Percentiles rank a stretch among this genome's conserved stretches.
phyloP scores from a whole-genome alignment of 352 stramenopile genomes.

The Blastocystis sp. region DNA sequence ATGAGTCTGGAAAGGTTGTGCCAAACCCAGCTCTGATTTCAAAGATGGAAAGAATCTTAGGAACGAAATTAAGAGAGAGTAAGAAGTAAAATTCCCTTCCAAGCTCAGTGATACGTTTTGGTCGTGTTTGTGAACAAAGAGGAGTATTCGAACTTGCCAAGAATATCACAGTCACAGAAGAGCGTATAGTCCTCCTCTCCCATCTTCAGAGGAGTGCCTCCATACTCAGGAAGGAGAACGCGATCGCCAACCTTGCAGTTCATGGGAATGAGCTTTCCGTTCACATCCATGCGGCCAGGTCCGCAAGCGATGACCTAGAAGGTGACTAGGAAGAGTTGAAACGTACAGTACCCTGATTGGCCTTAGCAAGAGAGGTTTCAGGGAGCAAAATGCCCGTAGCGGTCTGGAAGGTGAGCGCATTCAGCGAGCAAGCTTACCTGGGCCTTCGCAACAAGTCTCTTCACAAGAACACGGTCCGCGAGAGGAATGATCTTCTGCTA shows the following conservation, averaged over 20 bases:
- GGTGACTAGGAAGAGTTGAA: not conserved
- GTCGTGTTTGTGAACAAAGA: constrained; percentile 33
- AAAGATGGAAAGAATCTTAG: constrained; percentile 86
- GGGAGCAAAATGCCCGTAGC: constrained; percentile 54
- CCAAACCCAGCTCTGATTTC: constrained; percentile 89
- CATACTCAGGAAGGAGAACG: constrained; percentile 54
- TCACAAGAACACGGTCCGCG: constrained; percentile 53
- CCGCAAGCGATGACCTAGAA: constrained; percentile 47
- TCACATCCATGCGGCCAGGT: constrained; percentile 45
- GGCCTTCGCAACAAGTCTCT: constrained; percentile 52
- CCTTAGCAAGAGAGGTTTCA: constrained; percentile 46
- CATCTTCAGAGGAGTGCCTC: constrained; percentile 54
- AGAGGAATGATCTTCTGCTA: constrained; percentile 56
- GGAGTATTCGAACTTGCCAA: constrained; percentile 53
- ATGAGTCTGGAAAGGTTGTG: constrained; percentile 90
- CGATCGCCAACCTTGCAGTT: constrained; percentile 56
- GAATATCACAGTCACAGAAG: constrained; percentile 57
- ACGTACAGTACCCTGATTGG: constrained; percentile 43
- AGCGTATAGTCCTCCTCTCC: constrained; percentile 51
- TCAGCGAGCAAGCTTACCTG: not conserved
- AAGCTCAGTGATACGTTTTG: not conserved
- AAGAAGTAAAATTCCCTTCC: constrained; percentile 48
- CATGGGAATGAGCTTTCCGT: constrained; percentile 56
- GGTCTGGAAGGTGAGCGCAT: not conserved
- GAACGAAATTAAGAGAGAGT: constrained; percentile 70